These are phyloP conservation scores for Daldinia childiae DNA, from an alignment of 495 filamentous ascomycete genomes.

Conservation along the genomic window DNA sequence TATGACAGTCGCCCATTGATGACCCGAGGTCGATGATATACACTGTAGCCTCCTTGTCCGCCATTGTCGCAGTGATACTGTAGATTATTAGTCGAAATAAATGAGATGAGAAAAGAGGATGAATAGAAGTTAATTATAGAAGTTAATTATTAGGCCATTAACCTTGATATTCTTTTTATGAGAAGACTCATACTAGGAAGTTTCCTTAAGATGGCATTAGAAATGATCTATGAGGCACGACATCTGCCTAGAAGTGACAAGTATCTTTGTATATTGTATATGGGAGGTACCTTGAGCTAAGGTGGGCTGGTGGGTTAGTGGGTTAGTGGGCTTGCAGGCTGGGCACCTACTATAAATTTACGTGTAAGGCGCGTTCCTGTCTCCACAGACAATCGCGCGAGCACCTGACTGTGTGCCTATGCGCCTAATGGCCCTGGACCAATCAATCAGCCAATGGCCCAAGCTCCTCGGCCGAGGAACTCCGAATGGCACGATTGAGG, in stretches of 20 bases:
- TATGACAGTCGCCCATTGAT: conserved; percentile 79
- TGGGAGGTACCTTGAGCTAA: neutral
- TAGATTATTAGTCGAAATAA: neutral
- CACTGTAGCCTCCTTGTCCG: conserved; percentile 91
- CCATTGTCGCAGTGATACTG: conserved; percentile 65
- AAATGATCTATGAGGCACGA: conserved; percentile 16
- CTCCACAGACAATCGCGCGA: conserved; percentile 31
- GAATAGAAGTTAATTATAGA: neutral
- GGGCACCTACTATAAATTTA: too few species aligned
- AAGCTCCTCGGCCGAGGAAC: conserved; percentile 22
- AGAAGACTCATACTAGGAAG: conserved; percentile 1
- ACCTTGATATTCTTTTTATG: neutral
- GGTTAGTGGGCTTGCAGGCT: too few species aligned
- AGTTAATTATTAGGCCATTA: neutral
- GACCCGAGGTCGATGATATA: conserved; percentile 88
- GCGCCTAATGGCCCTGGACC: conserved; percentile 41
- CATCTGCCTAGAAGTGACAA: conserved; percentile 33
- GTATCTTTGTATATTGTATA: conserved; percentile 7
- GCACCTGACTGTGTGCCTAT: conserved; percentile 47
- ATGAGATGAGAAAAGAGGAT: neutral
- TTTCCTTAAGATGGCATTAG: conserved; percentile 7
- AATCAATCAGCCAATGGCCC: conserved; percentile 26
- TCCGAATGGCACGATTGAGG: conserved; percentile 29
- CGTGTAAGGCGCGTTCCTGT: conserved; percentile 14
- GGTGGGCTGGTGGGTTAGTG: neutral